A percentile compares a stretch with the other conserved stretches of the same genome.
phyloP scores from a whole-genome alignment of 2,329 filamentous ascomycete species.

The Sarocladium oryzae region DNA sequence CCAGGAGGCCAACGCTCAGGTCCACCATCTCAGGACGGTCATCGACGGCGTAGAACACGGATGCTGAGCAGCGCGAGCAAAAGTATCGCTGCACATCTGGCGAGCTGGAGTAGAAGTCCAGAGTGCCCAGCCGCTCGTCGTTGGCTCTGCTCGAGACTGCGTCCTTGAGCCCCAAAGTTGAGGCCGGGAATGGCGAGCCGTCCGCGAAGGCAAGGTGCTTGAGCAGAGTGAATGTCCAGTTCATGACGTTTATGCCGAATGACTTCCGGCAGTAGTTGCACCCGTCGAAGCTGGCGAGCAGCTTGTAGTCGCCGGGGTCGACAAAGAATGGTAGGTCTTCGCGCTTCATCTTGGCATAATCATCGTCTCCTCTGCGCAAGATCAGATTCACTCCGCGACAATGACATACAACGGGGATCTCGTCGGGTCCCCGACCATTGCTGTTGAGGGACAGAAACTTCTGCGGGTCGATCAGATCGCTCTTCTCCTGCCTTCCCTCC shows the following conservation, averaged over 20 bases:
- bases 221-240: conserved; percentile 38
- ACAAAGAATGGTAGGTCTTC: conserved; percentile 34
- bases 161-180: conserved; percentile 21
- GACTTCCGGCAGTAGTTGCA: conserved; percentile 41
- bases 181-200: conserved; percentile 13
- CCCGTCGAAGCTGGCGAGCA: conserved; percentile 31
- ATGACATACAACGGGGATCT: conserved; percentile 35
- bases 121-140: conserved; percentile 34
- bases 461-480: conserved; percentile 21
- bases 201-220: conserved; percentile 29
- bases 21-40: conserved; percentile 33
- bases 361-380: conserved; percentile 25
- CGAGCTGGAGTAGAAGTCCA: conserved; percentile 37
- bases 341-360: conserved; percentile 16
- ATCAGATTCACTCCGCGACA: conserved; percentile 39
- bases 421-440: conserved; percentile 10
- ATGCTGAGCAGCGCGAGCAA: conserved; percentile 40
- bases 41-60: conserved; percentile 37
- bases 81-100: conserved; percentile 40
- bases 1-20: conserved; percentile 37
- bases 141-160: conserved; percentile 22
- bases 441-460: conserved; percentile 20
- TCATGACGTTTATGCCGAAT: conserved; percentile 34
- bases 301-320: conserved; percentile 35
- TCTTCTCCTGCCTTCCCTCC: conserved; percentile 16